Base-by-base conservation (phyloP, 1,139 yeast genomes). In the Suhomyces ambrosiae region DNA sequence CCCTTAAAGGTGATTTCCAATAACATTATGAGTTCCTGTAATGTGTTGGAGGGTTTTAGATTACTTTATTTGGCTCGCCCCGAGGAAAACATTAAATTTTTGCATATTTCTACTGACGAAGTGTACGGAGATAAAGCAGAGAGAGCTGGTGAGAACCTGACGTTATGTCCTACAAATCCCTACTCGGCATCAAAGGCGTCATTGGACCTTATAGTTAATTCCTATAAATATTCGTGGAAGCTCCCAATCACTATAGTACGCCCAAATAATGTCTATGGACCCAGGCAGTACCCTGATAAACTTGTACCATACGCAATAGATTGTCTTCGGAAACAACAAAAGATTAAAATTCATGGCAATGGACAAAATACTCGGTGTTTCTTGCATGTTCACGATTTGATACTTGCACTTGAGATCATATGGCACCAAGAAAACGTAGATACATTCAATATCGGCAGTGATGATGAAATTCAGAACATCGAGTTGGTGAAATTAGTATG, bases 31-130 rank as follows among this genome's bases (percentile, higher is more conserved):
- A 70, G 79, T 8, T 73, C 81, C 0, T 80, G 75, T 45, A 72
- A 69, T 24, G 46, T 79, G 19, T 58, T 79, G 11, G 83, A 79
- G 51, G 61, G 66, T 28, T 54, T 62, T 34, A 57, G 74, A 25
- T 25, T 47, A 10, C 32, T 50, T 7, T 21, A 30, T 8, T 15
- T 24, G 21, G 22, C 33, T 5, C 7, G 23, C 6, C 41, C 41
- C 3, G 21, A 13, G n/a, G 39, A 39, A n/a, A 34, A 42, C 11
- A 42, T 48, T 23, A 37, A 52, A 10, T 63, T 78, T 33, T 42
- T 79, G 3, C 82, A 79, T 49, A 61, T 79, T 44, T 79, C 84
- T 3, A 79, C 85, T 0, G 85, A 79, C 49, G 85, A 79, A 45
- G 84, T 79, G 0, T 79, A 79, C 45, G 84, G 84, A 1, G 63